These are phyloP conservation scores for Thielaviopsis musarum DNA, from an alignment of 2,329 filamentous ascomycete species.

Conservation along the genomic window DNA sequence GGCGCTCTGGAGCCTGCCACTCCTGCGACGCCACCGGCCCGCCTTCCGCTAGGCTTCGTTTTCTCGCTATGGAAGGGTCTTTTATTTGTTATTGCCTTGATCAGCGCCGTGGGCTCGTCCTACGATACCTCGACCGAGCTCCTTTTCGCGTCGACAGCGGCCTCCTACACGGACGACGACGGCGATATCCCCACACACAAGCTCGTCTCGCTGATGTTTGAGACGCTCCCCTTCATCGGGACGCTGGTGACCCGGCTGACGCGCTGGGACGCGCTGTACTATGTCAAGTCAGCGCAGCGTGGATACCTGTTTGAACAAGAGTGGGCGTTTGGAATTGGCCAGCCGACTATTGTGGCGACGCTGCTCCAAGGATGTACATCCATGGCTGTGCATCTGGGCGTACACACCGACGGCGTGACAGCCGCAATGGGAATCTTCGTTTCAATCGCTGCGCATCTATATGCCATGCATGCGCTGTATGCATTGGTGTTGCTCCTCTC, in stretches of 20 bases:
- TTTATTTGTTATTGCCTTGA: constrained; percentile 43
- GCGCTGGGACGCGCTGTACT: constrained; percentile 74
- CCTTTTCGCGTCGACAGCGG: constrained; percentile 19
- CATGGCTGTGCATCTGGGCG: constrained; percentile 8
- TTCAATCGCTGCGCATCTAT: constrained; percentile 58
- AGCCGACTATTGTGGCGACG: constrained; percentile 21
- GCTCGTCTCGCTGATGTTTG: constrained; percentile 15
- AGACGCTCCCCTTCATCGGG: not conserved
- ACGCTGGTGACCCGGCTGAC: constrained; percentile 39
- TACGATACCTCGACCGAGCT: constrained; percentile 65
- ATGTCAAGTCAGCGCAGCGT: constrained; percentile 40
- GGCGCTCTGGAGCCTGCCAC: not conserved
- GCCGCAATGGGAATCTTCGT: constrained; percentile 44
- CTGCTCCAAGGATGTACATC: constrained; percentile 6
- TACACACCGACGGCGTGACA: constrained; percentile 7
- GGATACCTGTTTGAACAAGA: constrained; percentile 66
- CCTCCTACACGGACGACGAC: constrained; percentile 17
- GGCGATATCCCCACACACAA: constrained; percentile 8
- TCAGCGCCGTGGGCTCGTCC: constrained; percentile 32
- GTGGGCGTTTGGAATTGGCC: constrained; percentile 55
- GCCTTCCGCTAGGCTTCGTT: constrained; percentile 16
- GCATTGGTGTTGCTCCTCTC: constrained; percentile 48
- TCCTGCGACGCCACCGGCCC: not conserved
- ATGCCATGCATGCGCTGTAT: constrained; percentile 61
- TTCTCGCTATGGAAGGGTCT: constrained; percentile 52